A percentile compares a stretch with the other conserved stretches of the same genome.
These are phyloP conservation scores for Leptographium lundbergii DNA, from an alignment of 2,329 filamentous ascomycete genomes.

Conservation along the genomic window DNA sequence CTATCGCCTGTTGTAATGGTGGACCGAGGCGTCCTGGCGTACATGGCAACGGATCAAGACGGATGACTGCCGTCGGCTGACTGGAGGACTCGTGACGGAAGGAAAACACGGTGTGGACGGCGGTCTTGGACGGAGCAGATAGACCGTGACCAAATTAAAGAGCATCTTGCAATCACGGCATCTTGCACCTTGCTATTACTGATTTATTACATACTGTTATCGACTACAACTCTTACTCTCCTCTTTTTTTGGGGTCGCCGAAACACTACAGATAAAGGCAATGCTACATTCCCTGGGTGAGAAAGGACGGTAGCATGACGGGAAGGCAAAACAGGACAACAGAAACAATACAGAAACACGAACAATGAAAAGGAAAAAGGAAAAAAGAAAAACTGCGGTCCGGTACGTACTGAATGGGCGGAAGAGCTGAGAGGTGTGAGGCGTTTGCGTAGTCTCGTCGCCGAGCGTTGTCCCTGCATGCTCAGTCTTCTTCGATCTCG, in stretches of 20 bases:
- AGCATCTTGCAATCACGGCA: too few species aligned
- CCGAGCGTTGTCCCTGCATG: background rate
- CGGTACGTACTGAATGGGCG: constrained; percentile 21
- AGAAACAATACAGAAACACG: background rate
- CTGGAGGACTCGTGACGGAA: background rate
- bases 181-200: background rate
- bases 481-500: constrained; percentile 77
- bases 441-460: too few species aligned
- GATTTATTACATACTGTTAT: background rate
- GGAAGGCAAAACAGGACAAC: background rate
- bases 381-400: constrained; percentile 1
- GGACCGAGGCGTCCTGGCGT: background rate
- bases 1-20: constrained; percentile 53
- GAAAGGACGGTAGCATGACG: background rate
- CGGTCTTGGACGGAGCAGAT: background rate
- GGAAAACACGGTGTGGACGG: background rate
- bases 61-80: constrained; percentile 43
- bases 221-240: background rate
- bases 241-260: background rate
- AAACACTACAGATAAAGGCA: background rate
- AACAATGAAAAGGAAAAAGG: background rate
- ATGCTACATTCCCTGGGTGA: background rate
- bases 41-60: constrained; percentile 42
- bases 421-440: background rate
- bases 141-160: background rate